phyloP scores from a whole-genome alignment of 2,329 filamentous ascomycete species.

The Colletotrichum abscissum region DNA sequence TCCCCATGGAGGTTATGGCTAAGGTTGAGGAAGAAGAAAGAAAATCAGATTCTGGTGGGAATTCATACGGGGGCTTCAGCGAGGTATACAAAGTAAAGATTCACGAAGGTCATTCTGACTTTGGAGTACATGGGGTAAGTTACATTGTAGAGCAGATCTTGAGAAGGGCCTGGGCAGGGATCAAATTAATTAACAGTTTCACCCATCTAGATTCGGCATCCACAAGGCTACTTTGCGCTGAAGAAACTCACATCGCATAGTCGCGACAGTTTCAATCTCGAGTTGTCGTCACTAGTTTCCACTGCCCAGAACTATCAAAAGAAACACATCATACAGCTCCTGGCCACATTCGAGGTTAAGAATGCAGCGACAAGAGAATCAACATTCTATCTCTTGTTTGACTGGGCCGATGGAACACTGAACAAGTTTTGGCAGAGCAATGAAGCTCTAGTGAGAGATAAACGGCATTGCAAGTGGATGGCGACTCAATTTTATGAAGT shows the following conservation, averaged over 20 bases:
- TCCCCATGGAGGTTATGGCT: conserved; percentile 13
- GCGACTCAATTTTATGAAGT: conserved; percentile 21
- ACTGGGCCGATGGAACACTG: conserved; percentile 24
- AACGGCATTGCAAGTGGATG: conserved; percentile 18
- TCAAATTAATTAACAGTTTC: not conserved
- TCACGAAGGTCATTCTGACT: conserved; percentile 17
- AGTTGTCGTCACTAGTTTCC: conserved; percentile 3
- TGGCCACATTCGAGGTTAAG: conserved; percentile 13
- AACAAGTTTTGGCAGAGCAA: conserved; percentile 24
- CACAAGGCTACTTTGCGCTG: conserved; percentile 16
- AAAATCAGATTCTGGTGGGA: not conserved
- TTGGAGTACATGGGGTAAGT: conserved; percentile 23
- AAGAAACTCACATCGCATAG: conserved; percentile 27
- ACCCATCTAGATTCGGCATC: conserved; percentile 10
- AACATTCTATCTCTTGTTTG: conserved; percentile 17
- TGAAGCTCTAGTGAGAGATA: not conserved
- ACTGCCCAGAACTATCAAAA: not conserved
- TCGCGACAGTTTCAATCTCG: not conserved
- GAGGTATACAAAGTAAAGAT: conserved; percentile 24
- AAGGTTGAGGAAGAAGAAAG: not conserved
- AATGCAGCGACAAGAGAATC: not conserved
- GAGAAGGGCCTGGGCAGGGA: no score
- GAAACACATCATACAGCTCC: conserved; percentile 17
- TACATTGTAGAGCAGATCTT: no score
- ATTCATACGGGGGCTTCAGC: conserved; percentile 17